Conservation (phyloP, 2,329 filamentous ascomycete genomes). For the Colletotrichum cordylinicola region DNA sequence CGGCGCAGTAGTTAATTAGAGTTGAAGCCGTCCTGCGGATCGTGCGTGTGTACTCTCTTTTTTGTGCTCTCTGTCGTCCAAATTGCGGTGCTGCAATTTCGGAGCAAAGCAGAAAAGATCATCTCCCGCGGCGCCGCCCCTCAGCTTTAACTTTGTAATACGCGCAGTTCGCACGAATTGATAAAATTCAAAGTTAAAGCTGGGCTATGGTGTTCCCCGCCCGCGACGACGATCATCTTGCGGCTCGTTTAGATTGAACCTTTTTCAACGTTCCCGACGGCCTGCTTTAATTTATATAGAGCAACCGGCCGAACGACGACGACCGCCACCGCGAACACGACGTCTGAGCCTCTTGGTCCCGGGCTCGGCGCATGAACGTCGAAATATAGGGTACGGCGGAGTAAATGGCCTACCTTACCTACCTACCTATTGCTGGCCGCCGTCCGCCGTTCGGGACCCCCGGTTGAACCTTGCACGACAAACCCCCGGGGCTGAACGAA, state of each 20-base stretch:
- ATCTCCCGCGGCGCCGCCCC: background rate
- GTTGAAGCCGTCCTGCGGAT: conserved; percentile 13
- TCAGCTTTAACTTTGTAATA: background rate
- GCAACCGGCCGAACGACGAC: no score
- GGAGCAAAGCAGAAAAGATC: background rate
- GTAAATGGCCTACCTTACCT: background rate
- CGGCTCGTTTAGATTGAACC: background rate
- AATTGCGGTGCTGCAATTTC: background rate
- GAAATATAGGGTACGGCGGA: conserved; percentile 11
- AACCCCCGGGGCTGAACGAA: background rate
- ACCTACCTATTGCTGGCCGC: background rate
- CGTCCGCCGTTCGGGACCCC: background rate
- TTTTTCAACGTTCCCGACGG: background rate
- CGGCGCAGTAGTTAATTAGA: background rate
- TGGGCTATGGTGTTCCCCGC: background rate
- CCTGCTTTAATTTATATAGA: background rate
- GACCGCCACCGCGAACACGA: background rate
- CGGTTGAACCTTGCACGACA: background rate
- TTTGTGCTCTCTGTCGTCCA: background rate
- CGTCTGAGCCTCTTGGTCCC: background rate
- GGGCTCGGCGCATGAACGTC: conserved; percentile 8
- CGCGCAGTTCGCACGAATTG: no score
- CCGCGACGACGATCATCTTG: background rate
- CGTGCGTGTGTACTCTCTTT: background rate
- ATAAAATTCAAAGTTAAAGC: background rate